phyloP scores from a whole-genome alignment of 78 protist genomes.

The Thecamonas trahens region DNA sequence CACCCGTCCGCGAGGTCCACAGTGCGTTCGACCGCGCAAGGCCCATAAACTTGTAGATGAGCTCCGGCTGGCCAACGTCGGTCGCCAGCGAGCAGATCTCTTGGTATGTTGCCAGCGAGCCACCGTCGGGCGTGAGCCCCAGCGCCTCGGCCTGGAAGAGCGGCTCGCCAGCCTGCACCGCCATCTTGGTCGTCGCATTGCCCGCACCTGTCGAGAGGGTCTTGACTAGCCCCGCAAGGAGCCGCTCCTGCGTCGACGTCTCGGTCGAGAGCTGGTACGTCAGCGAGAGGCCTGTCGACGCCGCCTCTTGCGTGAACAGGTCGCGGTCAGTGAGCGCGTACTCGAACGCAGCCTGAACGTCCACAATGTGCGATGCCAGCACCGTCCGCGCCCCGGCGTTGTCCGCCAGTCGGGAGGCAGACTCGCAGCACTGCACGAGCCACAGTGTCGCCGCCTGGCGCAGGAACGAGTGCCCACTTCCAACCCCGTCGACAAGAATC shows the following conservation, averaged over 20 bases:
- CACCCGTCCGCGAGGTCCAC: slow-evolving; percentile 67
- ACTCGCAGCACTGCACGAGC: too few relatives aligned
- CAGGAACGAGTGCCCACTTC: too few relatives aligned
- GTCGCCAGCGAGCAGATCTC: slow-evolving; percentile 38
- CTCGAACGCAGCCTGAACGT: slow-evolving; percentile 47
- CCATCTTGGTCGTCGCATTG: too few relatives aligned
- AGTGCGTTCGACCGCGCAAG: slow-evolving; percentile 47
- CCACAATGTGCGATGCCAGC: not conserved
- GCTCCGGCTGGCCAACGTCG: slow-evolving; percentile 66
- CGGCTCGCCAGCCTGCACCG: slow-evolving; percentile 5
- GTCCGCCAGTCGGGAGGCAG: not conserved
- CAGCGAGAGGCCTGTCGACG: slow-evolving; percentile 43
- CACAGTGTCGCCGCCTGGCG: slow-evolving; percentile 14
- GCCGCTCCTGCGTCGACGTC: not conserved
- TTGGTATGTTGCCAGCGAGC: slow-evolving; percentile 22
- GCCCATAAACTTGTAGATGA: slow-evolving; percentile 60
- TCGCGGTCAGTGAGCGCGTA: slow-evolving; percentile 38
- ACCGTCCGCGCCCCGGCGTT: not conserved
- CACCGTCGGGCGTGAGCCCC: slow-evolving; percentile 31
- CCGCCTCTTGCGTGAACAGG: slow-evolving; percentile 59
- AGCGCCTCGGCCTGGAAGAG: not conserved
- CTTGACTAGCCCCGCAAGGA: not conserved
- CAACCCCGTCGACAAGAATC: too few relatives aligned
- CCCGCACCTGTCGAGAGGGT: not conserved
- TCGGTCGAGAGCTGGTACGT: slow-evolving; percentile 41